Base-by-base conservation (phyloP, 202 grass and related monocot genomes). In the Zizania palustris region DNA sequence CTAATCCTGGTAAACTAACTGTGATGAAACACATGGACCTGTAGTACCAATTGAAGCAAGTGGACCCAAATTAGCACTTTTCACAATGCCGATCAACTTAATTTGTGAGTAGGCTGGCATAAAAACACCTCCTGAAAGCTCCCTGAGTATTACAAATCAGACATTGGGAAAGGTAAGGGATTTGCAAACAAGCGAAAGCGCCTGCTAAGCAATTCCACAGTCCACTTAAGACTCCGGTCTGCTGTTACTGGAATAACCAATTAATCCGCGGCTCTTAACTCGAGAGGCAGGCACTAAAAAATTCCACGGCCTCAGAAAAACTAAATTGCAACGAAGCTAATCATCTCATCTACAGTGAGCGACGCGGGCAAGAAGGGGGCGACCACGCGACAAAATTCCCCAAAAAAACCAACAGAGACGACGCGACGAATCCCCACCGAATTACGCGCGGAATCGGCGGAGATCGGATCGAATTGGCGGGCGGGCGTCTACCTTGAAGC, bases 401-500 rank as follows among this genome's bases (percentile, higher is more conserved):
- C 35, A 43, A 2, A 7, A 3, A 0, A 49, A n/a, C n/a, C 28
- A 28, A 28, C 9, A 15, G 5, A 21, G n/a, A 5, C 14, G 14
- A 55, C 8, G 3, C 55, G 20, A 0, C n/a, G 10, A 63, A 15
- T 13, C 35, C 36, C 20, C 37, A 0, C 15, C 22, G 62, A 46
- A 82, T 82, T 88, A 77, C 69, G 38, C 10, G 11, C 11, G 42
- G 22, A 67, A 66, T 51, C 45, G 5, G 73, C 11, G 44, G 74
- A 73, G 74, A 83, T 83, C 79, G 72, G 71, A 46, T 13, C 2
- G 43, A 60, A 72, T 53, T 59, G 20, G 71, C 48, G 9, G 3
- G 72, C 21, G 53, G 16, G 59, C 54, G 68, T 16, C 28, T 77
- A 89, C 86, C 86, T 89, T 89, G 77, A 82, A 89, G 44, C 50